phyloP scores from a whole-genome alignment of 192 early-diverging fungal species.

The Dispira simplex region DNA sequence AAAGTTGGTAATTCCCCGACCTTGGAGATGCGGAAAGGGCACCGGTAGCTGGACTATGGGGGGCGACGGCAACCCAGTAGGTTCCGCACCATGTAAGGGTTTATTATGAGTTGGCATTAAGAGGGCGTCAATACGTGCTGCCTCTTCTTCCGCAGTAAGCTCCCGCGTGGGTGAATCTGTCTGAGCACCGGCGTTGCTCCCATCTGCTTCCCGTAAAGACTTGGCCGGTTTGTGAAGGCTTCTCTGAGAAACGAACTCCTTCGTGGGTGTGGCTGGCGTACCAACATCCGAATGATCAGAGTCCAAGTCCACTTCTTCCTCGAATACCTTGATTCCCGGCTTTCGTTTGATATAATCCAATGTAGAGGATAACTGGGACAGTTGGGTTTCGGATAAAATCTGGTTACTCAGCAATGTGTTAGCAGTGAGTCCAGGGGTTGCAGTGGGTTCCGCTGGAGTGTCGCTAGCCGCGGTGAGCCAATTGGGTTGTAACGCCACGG shows the following conservation, averaged over 20 bases:
- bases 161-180: too few species aligned
- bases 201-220: neutral
- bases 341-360: conserved; percentile 14
- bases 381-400: neutral
- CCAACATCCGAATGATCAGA: conserved; percentile 24
- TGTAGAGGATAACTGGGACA: neutral
- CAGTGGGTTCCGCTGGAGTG: conserved; percentile 1
- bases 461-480: conserved; percentile 16
- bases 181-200: too few species aligned
- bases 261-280: conserved; percentile 20
- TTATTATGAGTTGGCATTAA: too few species aligned
- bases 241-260: conserved; percentile 15
- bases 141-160: too few species aligned
- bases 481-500: conserved; percentile 13
- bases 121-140: too few species aligned
- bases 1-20: conserved; percentile 15
- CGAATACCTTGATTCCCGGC: conserved; percentile 55
- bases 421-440: conserved; percentile 11
- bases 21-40: conserved; percentile 16
- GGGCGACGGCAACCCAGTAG: neutral
- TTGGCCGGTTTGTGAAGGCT: conserved; percentile 11
- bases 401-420: conserved; percentile 12
- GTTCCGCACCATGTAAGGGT: neutral
- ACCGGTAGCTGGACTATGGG: conserved; percentile 8
- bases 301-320: conserved; percentile 53